Percentiles rank a stretch among this genome's conserved stretches.
These are phyloP conservation scores for Sugiyamaella xylanicola DNA, from an alignment of 1,139 yeast genomes.

Conservation along the genomic window DNA sequence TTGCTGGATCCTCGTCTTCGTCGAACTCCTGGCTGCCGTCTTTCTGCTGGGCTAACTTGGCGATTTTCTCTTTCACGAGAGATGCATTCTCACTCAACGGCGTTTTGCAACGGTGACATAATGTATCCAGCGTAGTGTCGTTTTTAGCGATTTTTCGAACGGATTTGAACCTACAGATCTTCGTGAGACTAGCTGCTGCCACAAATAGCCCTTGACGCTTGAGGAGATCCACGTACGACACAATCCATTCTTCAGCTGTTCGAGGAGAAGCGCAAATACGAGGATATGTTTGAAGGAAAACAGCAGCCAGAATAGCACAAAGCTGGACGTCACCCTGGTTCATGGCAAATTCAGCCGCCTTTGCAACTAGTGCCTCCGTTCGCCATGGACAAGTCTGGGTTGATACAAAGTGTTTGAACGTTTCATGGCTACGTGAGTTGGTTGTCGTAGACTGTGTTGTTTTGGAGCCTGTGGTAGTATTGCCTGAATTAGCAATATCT, in stretches of 20 bases:
- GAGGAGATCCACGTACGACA: slow-evolving; percentile 59
- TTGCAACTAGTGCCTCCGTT: slow-evolving; percentile 47
- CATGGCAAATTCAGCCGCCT: slow-evolving; percentile 57
- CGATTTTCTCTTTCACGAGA: slow-evolving; percentile 24
- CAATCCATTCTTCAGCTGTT: slow-evolving; percentile 48
- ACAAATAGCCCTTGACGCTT: slow-evolving; percentile 57
- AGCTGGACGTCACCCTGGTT: slow-evolving; percentile 67
- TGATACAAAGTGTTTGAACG: slow-evolving; percentile 31
- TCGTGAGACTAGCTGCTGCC: slow-evolving; percentile 60
- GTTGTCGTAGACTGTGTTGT: background rate
- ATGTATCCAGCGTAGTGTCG: slow-evolving; percentile 61
- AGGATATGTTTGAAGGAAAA: slow-evolving; percentile 54
- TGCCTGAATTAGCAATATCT: background rate
- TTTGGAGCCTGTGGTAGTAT: background rate
- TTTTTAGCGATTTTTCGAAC: slow-evolving; percentile 53
- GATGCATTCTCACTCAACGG: slow-evolving; percentile 63
- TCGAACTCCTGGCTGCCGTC: slow-evolving; percentile 26
- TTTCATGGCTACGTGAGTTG: background rate
- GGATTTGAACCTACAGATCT: slow-evolving; percentile 47
- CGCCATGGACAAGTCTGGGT: slow-evolving; percentile 53
- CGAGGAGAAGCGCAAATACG: slow-evolving; percentile 30
- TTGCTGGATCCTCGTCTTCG: slow-evolving; percentile 10
- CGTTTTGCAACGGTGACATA: slow-evolving; percentile 68
- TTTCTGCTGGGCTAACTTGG: slow-evolving; percentile 2
- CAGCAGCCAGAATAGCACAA: slow-evolving; percentile 59